Percentiles rank a stretch among this genome's conserved stretches.
These are phyloP conservation scores for Oemleria cerasiformis DNA, from an alignment of 306 rosid species.

Conservation along the genomic window DNA sequence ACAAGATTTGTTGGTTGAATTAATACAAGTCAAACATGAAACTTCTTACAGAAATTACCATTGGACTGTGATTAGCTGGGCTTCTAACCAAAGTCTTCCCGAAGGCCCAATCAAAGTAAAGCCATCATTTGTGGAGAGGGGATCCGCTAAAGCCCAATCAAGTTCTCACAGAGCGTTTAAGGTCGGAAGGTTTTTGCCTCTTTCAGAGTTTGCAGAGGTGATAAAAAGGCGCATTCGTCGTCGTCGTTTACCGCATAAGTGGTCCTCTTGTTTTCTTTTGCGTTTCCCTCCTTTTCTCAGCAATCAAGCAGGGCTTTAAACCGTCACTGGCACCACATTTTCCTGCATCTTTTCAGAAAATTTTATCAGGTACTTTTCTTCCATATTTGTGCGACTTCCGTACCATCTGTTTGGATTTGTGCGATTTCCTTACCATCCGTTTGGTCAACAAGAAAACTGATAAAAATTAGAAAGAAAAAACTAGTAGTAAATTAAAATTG, in stretches of 20 bases:
- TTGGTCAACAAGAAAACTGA: not conserved
- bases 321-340: too few species aligned
- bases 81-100: too few species aligned
- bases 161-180: not conserved
- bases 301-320: not conserved
- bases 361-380: not conserved
- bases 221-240: too few species aligned
- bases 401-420: too few species aligned
- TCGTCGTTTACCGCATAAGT: not conserved
- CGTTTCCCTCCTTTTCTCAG: not conserved
- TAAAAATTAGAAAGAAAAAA: too few species aligned
- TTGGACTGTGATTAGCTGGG: not conserved
- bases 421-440: not conserved
- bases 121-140: too few species aligned
- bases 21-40: too few species aligned
- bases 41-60: too few species aligned
- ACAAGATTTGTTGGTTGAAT: too few species aligned
- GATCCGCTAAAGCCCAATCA: not conserved
- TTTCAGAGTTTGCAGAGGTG: too few species aligned
- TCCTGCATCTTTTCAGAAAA: not conserved
- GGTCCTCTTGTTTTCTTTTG: not conserved
- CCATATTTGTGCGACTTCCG: not conserved
- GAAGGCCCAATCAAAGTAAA: not conserved
- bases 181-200: too few species aligned
- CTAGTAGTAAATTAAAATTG: not conserved